A percentile compares a stretch with the other conserved stretches of the same genome.
phyloP scores from a whole-genome alignment of 345 rosid species.

The Gossypium arboreum region DNA sequence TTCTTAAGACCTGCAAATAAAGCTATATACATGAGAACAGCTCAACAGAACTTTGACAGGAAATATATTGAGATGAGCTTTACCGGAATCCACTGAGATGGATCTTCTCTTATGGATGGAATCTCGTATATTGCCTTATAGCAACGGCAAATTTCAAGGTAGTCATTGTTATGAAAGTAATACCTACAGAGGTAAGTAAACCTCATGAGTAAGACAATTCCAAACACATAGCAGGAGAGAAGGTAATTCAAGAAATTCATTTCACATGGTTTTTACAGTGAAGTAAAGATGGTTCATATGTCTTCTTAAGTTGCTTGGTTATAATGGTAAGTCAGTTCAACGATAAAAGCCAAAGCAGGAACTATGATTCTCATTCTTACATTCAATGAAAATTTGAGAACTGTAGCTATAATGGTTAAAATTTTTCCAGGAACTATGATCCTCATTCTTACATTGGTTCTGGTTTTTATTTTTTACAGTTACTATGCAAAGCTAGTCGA shows the following conservation, averaged over 20 bases:
- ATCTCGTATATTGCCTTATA: slow-evolving; percentile 94
- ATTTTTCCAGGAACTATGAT: not conserved
- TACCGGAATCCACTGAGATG: slow-evolving; percentile 82
- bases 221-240: not conserved
- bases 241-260: not conserved
- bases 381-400: not conserved
- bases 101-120: slow-evolving; percentile 72
- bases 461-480: too few species aligned
- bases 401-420: too few species aligned
- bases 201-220: not conserved
- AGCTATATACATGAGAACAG: slow-evolving; percentile 28
- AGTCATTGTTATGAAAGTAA: slow-evolving; percentile 73
- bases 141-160: slow-evolving; percentile 90
- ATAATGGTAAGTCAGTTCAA: not conserved
- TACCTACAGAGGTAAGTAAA: slow-evolving; percentile 44
- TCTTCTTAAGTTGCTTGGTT: not conserved
- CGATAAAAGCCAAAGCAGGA: not conserved
- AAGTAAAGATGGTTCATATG: not conserved
- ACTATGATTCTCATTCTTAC: not conserved
- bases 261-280: not conserved
- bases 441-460: not conserved
- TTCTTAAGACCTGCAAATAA: slow-evolving; percentile 53
- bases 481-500: too few species aligned
- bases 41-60: not conserved
- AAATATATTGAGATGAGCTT: slow-evolving; percentile 14